A percentile compares a stretch with the other conserved stretches of the same genome.
Conservation (phyloP, 73 alveolate species). For the Stentor coeruleus region DNA sequence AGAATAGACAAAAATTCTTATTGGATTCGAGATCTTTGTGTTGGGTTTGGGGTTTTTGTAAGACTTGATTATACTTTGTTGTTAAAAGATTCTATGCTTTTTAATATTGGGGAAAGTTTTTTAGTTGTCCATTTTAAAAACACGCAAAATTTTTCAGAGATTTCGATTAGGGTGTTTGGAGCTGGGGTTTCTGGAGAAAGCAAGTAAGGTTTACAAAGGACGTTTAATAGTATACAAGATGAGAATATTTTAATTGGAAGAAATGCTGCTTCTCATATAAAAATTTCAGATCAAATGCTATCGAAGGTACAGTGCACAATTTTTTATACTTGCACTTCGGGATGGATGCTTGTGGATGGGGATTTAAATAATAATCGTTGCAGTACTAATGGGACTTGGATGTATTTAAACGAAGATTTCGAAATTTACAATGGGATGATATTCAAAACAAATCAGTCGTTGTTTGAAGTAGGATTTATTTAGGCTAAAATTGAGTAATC, state of each 20-base stretch:
- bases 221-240: background rate
- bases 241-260: slow-evolving; percentile 57
- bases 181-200: background rate
- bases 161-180: background rate
- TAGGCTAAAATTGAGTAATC: slow-evolving; percentile 3
- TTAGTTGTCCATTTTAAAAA: slow-evolving; percentile 51
- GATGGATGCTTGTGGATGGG: slow-evolving; percentile 74
- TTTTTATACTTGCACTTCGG: slow-evolving; percentile 37
- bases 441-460: slow-evolving; percentile 75
- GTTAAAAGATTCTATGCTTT: slow-evolving; percentile 68
- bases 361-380: slow-evolving; percentile 32
- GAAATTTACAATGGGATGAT: slow-evolving; percentile 73
- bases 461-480: slow-evolving; percentile 48
- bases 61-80: slow-evolving; percentile 63
- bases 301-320: slow-evolving; percentile 70
- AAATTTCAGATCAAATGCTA: slow-evolving; percentile 69
- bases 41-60: slow-evolving; percentile 88
- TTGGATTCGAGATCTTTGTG: slow-evolving; percentile 73
- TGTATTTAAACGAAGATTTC: slow-evolving; percentile 73
- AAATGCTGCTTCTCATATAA: slow-evolving; percentile 60
- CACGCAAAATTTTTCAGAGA: background rate
- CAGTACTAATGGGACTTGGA: slow-evolving; percentile 86
- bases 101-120: slow-evolving; percentile 86
- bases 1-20: slow-evolving; percentile 41
- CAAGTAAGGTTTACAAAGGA: background rate